These are phyloP conservation scores for Plasmopara muralis DNA, from an alignment of 352 stramenopile genomes.

Conservation along the genomic window DNA sequence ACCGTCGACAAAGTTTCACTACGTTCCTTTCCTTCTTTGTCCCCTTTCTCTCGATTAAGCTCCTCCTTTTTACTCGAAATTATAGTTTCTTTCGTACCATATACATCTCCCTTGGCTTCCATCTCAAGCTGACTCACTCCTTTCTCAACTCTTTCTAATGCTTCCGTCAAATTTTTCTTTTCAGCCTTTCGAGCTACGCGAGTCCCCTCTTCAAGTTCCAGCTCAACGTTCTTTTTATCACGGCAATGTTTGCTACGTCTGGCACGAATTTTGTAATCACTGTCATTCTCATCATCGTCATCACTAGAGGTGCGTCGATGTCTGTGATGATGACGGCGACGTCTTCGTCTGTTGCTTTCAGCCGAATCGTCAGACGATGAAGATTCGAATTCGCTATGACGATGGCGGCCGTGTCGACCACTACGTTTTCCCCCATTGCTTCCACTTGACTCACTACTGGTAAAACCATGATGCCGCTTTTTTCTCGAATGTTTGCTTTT, in stretches of 20 bases:
- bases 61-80: slow-evolving; percentile 16
- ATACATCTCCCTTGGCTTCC: slow-evolving; percentile 21
- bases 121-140: slow-evolving; percentile 32
- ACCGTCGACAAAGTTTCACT: slow-evolving; percentile 21
- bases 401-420: slow-evolving; percentile 24
- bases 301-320: slow-evolving; percentile 47
- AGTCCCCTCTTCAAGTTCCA: slow-evolving; percentile 24
- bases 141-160: slow-evolving; percentile 25
- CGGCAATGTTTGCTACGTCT: slow-evolving; percentile 36
- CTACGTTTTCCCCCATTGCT: slow-evolving; percentile 25
- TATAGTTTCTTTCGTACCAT: slow-evolving; percentile 9
- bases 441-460: slow-evolving; percentile 43
- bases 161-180: slow-evolving; percentile 21
- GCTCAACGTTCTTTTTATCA: slow-evolving; percentile 28
- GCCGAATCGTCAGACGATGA: slow-evolving; percentile 50
- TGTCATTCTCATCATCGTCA: slow-evolving; percentile 47
- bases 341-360: slow-evolving; percentile 29
- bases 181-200: slow-evolving; percentile 27
- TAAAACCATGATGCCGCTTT: slow-evolving; percentile 30
- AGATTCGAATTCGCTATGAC: slow-evolving; percentile 40
- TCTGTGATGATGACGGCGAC: slow-evolving; percentile 33
- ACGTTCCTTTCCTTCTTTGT: slow-evolving; percentile 18
- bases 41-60: slow-evolving; percentile 12
- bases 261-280: slow-evolving; percentile 38
- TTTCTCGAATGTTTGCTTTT: slow-evolving; percentile 52